Evolutionary conservation across 2,329 filamentous ascomycete species (phyloP).

Genomic region (Talaromyces sp.): DNA sequence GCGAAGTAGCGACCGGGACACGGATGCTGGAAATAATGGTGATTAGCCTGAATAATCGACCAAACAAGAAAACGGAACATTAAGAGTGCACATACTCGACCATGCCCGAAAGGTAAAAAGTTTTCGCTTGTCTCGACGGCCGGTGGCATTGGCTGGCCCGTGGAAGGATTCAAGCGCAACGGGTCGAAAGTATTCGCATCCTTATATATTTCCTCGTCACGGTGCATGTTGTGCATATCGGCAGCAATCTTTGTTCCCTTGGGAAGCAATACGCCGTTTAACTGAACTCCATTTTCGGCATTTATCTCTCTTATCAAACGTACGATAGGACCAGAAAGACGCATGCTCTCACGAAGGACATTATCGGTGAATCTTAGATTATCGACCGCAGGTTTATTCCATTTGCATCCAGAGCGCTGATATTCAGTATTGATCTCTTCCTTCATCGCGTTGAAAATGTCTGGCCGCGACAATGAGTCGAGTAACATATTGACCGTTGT

Average conservation of each 20-base stretch:
- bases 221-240: slow-evolving; percentile 3
- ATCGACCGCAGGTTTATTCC: neutral
- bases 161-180: neutral
- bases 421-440: neutral
- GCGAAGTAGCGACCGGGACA: slow-evolving; percentile 1
- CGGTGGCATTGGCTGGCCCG: neutral
- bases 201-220: slow-evolving; percentile 4
- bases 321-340: neutral
- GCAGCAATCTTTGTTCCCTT: slow-evolving; percentile 1
- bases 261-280: neutral
- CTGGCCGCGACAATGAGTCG: neutral
- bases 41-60: neutral
- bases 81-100: neutral
- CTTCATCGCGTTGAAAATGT: neutral
- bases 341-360: slow-evolving; percentile 7
- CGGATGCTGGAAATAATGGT: neutral
- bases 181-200: slow-evolving; percentile 1
- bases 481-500: slow-evolving; percentile 4
- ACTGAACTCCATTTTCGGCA: neutral
- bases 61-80: neutral
- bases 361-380: neutral
- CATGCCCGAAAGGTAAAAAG: neutral
- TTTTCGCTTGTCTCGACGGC: slow-evolving; percentile 3
- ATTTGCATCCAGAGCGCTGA: neutral
- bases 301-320: neutral